These are phyloP conservation scores for Dactylellina parvicollis DNA, from an alignment of 2,329 filamentous ascomycete species.

Conservation along the genomic window DNA sequence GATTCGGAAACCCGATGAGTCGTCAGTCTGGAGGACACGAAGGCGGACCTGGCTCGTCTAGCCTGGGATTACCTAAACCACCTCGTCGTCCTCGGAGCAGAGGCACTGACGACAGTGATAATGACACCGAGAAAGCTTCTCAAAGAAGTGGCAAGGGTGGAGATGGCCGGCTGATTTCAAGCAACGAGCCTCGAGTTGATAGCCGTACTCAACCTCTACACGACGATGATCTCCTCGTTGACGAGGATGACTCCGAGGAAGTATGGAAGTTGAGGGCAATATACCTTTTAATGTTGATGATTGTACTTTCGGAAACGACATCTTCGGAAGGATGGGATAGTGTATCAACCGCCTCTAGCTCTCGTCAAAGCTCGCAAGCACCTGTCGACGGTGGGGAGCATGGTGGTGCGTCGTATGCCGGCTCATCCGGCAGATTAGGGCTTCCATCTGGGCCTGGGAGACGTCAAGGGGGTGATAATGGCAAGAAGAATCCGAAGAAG, in stretches of 20 bases:
- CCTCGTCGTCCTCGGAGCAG: not conserved
- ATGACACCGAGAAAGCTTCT: not conserved
- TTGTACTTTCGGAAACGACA: conserved; percentile 35
- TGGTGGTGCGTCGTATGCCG: not conserved
- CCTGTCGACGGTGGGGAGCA: conserved; percentile 26
- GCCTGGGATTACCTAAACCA: not conserved
- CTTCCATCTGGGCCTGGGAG: conserved; percentile 16
- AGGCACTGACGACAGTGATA: not conserved
- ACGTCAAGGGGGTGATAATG: conserved; percentile 9
- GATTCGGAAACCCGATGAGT: not conserved
- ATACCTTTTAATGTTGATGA: conserved; percentile 49
- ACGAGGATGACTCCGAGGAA: conserved; percentile 32
- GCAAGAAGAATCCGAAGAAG: conserved; percentile 18
- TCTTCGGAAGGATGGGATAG: conserved; percentile 41
- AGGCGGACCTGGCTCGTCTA: conserved; percentile 4
- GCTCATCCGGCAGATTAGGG: conserved; percentile 4
- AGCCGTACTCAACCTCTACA: not conserved
- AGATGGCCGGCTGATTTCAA: not conserved
- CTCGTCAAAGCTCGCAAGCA: conserved; percentile 44
- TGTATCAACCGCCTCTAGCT: conserved; percentile 37
- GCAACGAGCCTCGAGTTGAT: not conserved
- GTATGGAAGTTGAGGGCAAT: conserved; percentile 47
- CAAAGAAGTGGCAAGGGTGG: not conserved
- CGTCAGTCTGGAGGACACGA: not conserved
- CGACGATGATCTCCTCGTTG: conserved; percentile 7